A percentile compares a stretch with the other conserved stretches of the same genome.
Evolutionary conservation across 768 basidiomycete species (phyloP).

Genomic region (Rhodotorula paludigena): DNA sequence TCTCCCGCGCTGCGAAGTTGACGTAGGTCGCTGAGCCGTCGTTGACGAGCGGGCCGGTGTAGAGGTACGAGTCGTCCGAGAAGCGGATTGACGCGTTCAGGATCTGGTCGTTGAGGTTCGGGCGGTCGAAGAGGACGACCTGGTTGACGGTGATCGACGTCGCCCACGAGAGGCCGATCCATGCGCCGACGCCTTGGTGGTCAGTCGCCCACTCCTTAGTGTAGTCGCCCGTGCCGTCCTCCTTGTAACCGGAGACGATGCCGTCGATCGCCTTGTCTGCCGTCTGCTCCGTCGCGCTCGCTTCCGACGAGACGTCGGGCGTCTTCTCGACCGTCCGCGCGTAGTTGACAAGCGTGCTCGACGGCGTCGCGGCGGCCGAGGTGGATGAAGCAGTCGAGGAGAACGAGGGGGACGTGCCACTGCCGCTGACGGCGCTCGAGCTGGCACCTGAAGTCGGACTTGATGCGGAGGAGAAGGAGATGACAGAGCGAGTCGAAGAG

Average conservation of each 20-base stretch:
- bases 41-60: constrained; percentile 12
- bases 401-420: no score
- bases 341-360: not conserved
- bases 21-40: constrained; percentile 7
- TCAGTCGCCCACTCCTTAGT: constrained; percentile 17
- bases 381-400: not conserved
- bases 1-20: not conserved
- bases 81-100: constrained; percentile 8
- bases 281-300: not conserved
- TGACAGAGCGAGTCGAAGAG: not conserved
- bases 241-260: constrained; percentile 17
- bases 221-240: constrained; percentile 11
- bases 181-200: constrained; percentile 5
- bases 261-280: constrained; percentile 1
- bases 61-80: constrained; percentile 11
- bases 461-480: not conserved
- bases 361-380: not conserved
- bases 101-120: constrained; percentile 26
- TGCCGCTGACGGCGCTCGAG: no score
- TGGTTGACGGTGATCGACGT: constrained; percentile 13
- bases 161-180: constrained; percentile 8
- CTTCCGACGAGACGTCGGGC: not conserved
- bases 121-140: constrained; percentile 27
- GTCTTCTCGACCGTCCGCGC: not conserved
- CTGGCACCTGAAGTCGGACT: not conserved